These are phyloP conservation scores for Penicillium paneum DNA, from an alignment of 2,329 filamentous ascomycete genomes.

Conservation along the genomic window DNA sequence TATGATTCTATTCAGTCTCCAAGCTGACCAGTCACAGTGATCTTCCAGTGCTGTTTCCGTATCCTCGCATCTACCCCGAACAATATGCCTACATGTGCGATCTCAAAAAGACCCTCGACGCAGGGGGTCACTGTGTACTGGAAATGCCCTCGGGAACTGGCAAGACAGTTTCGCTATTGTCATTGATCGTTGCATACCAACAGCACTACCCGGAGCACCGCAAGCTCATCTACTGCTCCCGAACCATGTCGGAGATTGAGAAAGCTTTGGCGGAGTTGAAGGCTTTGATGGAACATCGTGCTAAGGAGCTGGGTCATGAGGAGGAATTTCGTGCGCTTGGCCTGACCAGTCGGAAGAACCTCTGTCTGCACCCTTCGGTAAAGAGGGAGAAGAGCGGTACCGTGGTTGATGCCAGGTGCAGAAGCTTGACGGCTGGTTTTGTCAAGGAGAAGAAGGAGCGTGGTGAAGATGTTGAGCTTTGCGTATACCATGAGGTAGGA, in stretches of 20 bases:
- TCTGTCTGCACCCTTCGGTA: slow-evolving; percentile 93
- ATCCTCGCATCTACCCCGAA: slow-evolving; percentile 70
- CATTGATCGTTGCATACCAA: slow-evolving; percentile 94
- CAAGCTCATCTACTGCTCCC: slow-evolving; percentile 98
- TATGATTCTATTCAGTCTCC: neutral
- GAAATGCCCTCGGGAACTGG: slow-evolving; percentile 99
- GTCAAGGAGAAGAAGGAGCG: slow-evolving; percentile 96
- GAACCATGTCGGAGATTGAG: slow-evolving; percentile 99
- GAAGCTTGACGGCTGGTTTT: slow-evolving; percentile 92
- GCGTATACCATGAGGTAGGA: slow-evolving; percentile 86
- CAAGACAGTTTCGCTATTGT: slow-evolving; percentile 92
- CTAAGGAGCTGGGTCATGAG: slow-evolving; percentile 79
- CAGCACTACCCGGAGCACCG: slow-evolving; percentile 87
- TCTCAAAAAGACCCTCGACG: slow-evolving; percentile 85
- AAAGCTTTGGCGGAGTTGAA: slow-evolving; percentile 92
- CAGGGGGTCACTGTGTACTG: slow-evolving; percentile 88
- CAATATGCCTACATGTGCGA: slow-evolving; percentile 81
- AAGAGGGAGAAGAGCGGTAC: slow-evolving; percentile 93
- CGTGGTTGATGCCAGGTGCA: slow-evolving; percentile 91
- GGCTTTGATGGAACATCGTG: slow-evolving; percentile 89
- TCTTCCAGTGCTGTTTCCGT: slow-evolving; percentile 69
- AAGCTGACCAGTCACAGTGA: slow-evolving; percentile 47
- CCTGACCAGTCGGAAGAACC: slow-evolving; percentile 91
- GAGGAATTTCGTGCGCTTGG: slow-evolving; percentile 94
- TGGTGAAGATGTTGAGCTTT: slow-evolving; percentile 90